phyloP scores from a whole-genome alignment of 2,329 filamentous ascomycete species.

The Akanthomyces uredinophilus region DNA sequence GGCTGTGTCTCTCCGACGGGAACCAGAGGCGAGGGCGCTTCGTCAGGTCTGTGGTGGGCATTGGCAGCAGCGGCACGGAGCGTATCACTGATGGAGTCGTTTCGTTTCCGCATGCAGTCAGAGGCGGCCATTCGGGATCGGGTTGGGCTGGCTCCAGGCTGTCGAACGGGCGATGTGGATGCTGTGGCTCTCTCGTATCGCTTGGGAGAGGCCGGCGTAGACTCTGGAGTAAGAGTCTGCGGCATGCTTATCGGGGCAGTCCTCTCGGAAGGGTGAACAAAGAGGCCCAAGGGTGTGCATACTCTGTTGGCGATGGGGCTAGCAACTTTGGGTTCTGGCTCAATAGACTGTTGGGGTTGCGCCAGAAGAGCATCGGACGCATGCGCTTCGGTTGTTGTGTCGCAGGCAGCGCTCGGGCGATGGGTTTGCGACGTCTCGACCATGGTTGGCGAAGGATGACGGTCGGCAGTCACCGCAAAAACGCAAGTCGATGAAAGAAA shows the following conservation, averaged over 20 bases:
- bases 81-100: slow-evolving; percentile 1
- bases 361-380: neutral
- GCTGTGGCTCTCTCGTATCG: neutral
- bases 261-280: slow-evolving; percentile 15
- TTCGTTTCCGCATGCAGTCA: slow-evolving; percentile 4
- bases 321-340: neutral
- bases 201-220: slow-evolving; percentile 1
- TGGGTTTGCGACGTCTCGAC: neutral
- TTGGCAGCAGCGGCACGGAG: slow-evolving; percentile 6
- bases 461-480: neutral
- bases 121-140: neutral
- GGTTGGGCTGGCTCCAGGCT: neutral
- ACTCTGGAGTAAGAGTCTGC: slow-evolving; percentile 12
- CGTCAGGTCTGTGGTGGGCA: neutral
- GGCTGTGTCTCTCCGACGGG: slow-evolving; percentile 18
- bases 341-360: neutral
- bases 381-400: neutral
- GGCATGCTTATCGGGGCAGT: slow-evolving; percentile 7
- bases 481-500: neutral
- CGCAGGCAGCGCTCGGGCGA: neutral
- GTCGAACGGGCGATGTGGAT: slow-evolving; percentile 5
- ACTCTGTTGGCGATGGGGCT: slow-evolving; percentile 19
- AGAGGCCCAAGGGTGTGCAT: slow-evolving; percentile 20
- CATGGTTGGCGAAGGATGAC: slow-evolving; percentile 1
- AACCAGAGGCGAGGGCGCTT: neutral